phyloP scores from a whole-genome alignment of 148 eudicot genomes.

The Persicaria tinctoria region DNA sequence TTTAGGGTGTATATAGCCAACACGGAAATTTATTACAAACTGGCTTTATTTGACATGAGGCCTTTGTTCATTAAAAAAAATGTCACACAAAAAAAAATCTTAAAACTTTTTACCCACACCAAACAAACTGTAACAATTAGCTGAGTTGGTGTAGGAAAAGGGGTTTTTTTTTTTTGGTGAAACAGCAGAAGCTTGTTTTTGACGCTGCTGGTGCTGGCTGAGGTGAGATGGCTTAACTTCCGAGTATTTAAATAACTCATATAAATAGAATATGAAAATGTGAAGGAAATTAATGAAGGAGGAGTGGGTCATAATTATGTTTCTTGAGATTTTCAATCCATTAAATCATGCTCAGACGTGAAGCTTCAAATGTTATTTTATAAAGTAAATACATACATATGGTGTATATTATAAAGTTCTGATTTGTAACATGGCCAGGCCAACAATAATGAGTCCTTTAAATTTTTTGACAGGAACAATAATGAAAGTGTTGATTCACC shows the following conservation, averaged over 20 bases:
- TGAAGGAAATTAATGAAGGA: background rate
- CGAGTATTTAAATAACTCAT: background rate
- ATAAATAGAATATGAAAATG: background rate
- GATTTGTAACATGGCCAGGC: background rate
- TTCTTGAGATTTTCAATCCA: constrained; percentile 2
- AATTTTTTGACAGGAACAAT: background rate
- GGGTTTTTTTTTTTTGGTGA: too few relatives aligned
- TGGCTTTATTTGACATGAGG: too few relatives aligned
- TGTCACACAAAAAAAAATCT: too few relatives aligned
- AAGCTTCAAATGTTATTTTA: background rate
- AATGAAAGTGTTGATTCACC: background rate
- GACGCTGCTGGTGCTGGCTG: too few relatives aligned
- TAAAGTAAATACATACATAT: too few relatives aligned
- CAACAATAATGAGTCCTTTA: background rate
- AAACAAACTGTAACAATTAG: too few relatives aligned
- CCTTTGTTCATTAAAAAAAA: too few relatives aligned
- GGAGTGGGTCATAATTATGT: constrained; percentile 5
- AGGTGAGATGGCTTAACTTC: background rate
- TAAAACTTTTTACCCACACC: too few relatives aligned
- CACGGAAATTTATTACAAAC: too few relatives aligned
- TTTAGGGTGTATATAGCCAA: too few relatives aligned
- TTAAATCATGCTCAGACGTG: constrained; percentile 7
- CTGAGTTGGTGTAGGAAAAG: too few relatives aligned
- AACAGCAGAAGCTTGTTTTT: too few relatives aligned
- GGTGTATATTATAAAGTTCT: background rate